Evolutionary conservation across 2,329 filamentous ascomycete species (phyloP).

Genomic region (Onygenales sp.): DNA sequence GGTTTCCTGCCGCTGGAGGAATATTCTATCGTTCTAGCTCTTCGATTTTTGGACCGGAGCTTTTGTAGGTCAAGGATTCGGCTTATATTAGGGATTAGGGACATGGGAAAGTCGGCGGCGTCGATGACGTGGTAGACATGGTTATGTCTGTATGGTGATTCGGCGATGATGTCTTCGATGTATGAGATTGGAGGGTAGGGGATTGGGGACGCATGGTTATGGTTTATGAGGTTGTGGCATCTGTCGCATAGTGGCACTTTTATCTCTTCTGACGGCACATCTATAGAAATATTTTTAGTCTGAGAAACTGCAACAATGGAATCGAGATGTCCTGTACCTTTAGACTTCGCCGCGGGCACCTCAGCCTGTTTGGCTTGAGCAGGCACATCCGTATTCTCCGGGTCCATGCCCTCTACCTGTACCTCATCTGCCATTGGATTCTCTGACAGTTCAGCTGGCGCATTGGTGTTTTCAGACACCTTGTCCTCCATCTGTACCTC

Average conservation of each 20-base stretch:
- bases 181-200: constrained; percentile 72
- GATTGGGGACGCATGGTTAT: constrained; percentile 62
- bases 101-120: constrained; percentile 94
- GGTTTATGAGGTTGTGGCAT: constrained; percentile 73
- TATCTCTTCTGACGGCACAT: not conserved
- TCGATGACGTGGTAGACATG: constrained; percentile 94
- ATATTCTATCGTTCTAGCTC: constrained; percentile 59
- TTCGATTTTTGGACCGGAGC: constrained; percentile 69
- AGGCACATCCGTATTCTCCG: constrained; percentile 5
- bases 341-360: not conserved
- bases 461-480: not conserved
- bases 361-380: not conserved
- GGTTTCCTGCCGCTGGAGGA: constrained; percentile 60
- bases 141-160: constrained; percentile 83
- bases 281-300: not conserved
- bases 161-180: constrained; percentile 72
- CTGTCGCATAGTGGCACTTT: constrained; percentile 64
- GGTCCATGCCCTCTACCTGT: not conserved
- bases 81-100: constrained; percentile 68
- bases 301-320: not conserved
- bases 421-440: not conserved
- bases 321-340: not conserved
- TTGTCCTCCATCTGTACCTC: not conserved
- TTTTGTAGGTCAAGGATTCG: constrained; percentile 60
- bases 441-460: not conserved